phyloP scores from a whole-genome alignment of 768 basidiomycete genomes.

The Gloeopeniophorella convolvens region DNA sequence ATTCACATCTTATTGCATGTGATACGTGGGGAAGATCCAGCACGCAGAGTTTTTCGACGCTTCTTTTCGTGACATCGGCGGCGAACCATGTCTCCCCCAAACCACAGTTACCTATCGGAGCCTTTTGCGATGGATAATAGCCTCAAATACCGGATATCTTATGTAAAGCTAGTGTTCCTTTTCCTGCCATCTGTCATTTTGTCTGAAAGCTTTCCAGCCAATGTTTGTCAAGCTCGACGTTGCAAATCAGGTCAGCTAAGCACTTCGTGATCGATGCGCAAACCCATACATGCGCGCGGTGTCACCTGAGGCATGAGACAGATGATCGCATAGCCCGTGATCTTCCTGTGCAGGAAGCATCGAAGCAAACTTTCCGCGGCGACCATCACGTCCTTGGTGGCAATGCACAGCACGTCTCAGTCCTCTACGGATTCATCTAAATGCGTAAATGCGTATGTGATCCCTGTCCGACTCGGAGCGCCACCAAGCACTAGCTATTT shows the following conservation, averaged over 20 bases:
- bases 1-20: too few species aligned
- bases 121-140: background rate
- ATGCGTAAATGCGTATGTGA: background rate
- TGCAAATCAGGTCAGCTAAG: too few species aligned
- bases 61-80: background rate
- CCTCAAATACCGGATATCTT: background rate
- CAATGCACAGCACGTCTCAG: background rate
- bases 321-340: too few species aligned
- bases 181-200: background rate
- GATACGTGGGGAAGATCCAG: background rate
- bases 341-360: background rate
- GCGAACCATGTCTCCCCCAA: background rate
- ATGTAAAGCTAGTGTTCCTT: background rate
- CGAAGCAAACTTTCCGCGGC: background rate
- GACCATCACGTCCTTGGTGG: background rate
- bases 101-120: background rate
- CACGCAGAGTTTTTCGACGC: background rate
- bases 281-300: too few species aligned
- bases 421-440: background rate
- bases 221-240: too few species aligned
- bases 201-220: background rate
- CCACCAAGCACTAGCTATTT: background rate
- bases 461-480: conserved; percentile 6
- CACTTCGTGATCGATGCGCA: background rate
- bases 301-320: too few species aligned